Evolutionary conservation across 257 asterid genomes (phyloP).

Genomic region (Prunella vulgaris): DNA sequence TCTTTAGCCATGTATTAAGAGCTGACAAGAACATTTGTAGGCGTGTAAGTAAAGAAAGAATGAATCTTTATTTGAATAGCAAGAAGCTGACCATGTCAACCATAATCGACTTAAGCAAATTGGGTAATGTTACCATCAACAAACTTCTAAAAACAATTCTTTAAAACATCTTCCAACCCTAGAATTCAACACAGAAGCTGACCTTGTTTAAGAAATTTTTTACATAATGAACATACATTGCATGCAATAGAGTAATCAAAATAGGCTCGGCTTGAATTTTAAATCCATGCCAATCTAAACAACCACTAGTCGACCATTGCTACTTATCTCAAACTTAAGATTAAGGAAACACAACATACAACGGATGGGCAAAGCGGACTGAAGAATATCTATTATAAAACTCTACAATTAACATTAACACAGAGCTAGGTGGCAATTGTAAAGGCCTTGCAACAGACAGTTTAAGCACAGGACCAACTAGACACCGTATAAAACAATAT

Average conservation of each 20-base stretch:
- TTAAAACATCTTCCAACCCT: not conserved
- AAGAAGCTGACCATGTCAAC: no score
- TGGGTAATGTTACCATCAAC: not conserved
- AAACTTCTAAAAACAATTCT: not conserved
- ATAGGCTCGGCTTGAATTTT: not conserved
- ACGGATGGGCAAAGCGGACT: not conserved
- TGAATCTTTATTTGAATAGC: not conserved
- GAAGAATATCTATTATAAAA: not conserved
- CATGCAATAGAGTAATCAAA: not conserved
- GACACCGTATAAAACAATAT: not conserved
- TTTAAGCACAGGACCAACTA: no score
- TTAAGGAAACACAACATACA: not conserved
- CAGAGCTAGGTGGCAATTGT: not conserved
- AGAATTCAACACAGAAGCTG: no score
- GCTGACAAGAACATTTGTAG: not conserved
- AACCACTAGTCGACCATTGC: not conserved
- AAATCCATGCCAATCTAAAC: not conserved
- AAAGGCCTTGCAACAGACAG: not conserved
- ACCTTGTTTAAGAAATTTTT: not conserved
- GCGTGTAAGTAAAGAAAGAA: not conserved
- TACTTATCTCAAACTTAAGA: not conserved
- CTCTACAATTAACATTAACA: not conserved
- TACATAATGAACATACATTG: no score
- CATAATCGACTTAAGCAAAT: not conserved
- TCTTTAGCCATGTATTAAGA: not conserved